These are phyloP conservation scores for Leccinum variabile DNA, from an alignment of 1,284 basidiomycete genomes.

Conservation along the genomic window DNA sequence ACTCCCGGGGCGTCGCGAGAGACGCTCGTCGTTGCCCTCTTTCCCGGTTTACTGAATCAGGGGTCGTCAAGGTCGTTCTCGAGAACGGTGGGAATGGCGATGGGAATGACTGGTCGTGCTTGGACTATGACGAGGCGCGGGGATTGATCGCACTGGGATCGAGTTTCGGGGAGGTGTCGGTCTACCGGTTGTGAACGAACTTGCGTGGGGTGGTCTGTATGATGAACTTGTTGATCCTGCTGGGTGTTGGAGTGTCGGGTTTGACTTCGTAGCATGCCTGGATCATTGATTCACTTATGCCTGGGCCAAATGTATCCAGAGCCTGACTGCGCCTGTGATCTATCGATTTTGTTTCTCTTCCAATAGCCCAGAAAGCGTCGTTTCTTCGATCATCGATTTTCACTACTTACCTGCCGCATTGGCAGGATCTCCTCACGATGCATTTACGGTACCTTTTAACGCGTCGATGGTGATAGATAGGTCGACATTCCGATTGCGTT, in stretches of 20 bases:
- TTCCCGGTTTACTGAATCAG: conserved; percentile 44
- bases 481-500: background rate
- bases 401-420: background rate
- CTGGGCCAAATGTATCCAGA: too few relatives aligned
- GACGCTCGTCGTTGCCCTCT: conserved; percentile 45
- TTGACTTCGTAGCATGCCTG: background rate
- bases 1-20: conserved; percentile 34
- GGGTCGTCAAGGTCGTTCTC: conserved; percentile 28
- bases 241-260: conserved; percentile 5
- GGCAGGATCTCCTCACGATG: background rate
- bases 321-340: too few relatives aligned
- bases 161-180: conserved; percentile 45
- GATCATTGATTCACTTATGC: background rate
- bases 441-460: background rate
- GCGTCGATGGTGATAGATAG: background rate
- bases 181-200: conserved; percentile 41
- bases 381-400: background rate
- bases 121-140: conserved; percentile 57
- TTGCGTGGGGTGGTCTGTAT: background rate
- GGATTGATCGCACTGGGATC: conserved; percentile 54
- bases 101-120: conserved; percentile 49
- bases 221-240: background rate
- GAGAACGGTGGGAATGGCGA: conserved; percentile 36
- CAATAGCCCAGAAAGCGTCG: background rate
- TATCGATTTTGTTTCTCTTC: background rate